Evolutionary conservation across 768 basidiomycete genomes (phyloP).

Genomic region (Dentipellis fragilis): DNA sequence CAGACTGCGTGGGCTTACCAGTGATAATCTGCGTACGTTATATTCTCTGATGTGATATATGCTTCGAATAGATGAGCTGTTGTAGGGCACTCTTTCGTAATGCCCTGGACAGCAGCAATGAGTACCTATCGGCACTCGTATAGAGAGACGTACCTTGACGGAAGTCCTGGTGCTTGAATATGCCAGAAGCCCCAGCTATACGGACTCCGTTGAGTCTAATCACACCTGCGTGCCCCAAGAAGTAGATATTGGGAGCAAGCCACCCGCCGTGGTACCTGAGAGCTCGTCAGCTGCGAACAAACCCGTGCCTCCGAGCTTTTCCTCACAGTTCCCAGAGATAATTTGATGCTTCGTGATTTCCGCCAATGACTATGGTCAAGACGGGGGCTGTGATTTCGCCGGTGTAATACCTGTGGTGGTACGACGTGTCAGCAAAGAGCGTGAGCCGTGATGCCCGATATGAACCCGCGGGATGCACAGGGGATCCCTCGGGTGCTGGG

Average conservation of each 20-base stretch:
- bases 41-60: conserved; percentile 89
- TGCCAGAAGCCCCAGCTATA: conserved; percentile 88
- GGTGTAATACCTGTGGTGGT: conserved; percentile 64
- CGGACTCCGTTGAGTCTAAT: conserved; percentile 80
- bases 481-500: too few relatives aligned
- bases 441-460: too few relatives aligned
- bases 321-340: conserved; percentile 93
- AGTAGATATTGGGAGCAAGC: conserved; percentile 96
- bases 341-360: conserved; percentile 95
- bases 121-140: background rate
- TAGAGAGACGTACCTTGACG: conserved; percentile 36
- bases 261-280: conserved; percentile 90
- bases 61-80: conserved; percentile 59
- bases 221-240: conserved; percentile 85
- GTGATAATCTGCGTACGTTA: conserved; percentile 67
- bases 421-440: background rate
- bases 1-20: conserved; percentile 32
- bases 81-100: conserved; percentile 77
- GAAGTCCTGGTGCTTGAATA: conserved; percentile 77
- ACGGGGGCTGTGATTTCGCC: conserved; percentile 76
- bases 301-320: background rate
- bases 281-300: conserved; percentile 1
- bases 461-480: background rate
- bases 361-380: conserved; percentile 89
- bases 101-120: conserved; percentile 40